These are phyloP conservation scores for Arachis stenosperma DNA, from an alignment of 306 rosid species.

Conservation along the genomic window DNA sequence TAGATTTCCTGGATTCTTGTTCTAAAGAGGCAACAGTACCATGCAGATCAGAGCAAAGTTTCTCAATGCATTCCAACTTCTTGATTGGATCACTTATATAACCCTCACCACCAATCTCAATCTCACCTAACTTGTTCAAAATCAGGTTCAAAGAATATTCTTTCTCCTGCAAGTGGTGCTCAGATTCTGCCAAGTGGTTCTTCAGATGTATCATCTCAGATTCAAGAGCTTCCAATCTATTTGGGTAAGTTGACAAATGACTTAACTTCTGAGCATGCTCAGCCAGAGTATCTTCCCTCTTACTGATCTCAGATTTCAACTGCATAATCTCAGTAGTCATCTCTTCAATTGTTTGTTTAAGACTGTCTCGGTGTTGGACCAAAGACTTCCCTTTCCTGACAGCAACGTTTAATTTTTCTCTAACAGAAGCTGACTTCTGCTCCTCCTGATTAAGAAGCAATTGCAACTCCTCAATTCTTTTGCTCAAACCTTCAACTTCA, in stretches of 20 bases:
- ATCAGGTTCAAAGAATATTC: constrained; percentile 58
- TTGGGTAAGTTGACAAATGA: constrained; percentile 62
- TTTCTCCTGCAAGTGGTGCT: constrained; percentile 65
- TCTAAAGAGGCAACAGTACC: constrained; percentile 60
- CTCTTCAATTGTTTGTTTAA: constrained; percentile 75
- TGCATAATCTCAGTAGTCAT: constrained; percentile 61
- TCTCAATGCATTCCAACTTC: constrained; percentile 68
- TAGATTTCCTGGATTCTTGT: constrained; percentile 80
- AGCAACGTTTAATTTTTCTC: constrained; percentile 88
- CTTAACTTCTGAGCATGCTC: constrained; percentile 65
- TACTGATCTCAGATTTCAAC: constrained; percentile 67
- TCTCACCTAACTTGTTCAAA: constrained; percentile 55
- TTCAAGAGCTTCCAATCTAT: constrained; percentile 68
- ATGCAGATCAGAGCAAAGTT: constrained; percentile 58
- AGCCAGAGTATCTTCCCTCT: constrained; percentile 52
- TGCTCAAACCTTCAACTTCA: constrained; percentile 65
- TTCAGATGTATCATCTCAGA: constrained; percentile 65
- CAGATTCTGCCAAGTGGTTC: constrained; percentile 65
- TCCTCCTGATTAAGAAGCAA: constrained; percentile 81
- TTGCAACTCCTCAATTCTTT: constrained; percentile 72
- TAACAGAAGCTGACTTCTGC: constrained; percentile 83
- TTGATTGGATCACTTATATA: constrained; percentile 60
- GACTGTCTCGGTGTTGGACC: constrained; percentile 86
- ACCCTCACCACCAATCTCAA: constrained; percentile 63
- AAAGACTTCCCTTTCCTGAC: constrained; percentile 94